Evolutionary conservation across 228 moss, liverwort and hornwort species (phyloP), one percentile per base, ranked within the genome.

Genomic region (Sphagnum fallax): DNA sequence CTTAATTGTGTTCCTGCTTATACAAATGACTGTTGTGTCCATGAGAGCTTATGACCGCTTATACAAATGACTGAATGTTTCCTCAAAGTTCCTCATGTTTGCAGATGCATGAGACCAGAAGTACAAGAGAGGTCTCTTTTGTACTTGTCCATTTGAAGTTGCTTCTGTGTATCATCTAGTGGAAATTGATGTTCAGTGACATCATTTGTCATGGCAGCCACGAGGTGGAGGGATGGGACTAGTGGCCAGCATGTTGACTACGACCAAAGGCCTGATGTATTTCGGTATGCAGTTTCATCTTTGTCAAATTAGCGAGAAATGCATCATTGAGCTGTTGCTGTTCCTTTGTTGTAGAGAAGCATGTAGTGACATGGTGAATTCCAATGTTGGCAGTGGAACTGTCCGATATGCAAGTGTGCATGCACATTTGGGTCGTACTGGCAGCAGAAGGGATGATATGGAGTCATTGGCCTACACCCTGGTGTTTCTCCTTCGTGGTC

Each of bases 401-500:
- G 97, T 98, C 5, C 93, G 97, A 14, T 98, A 98, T 71, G 97
- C 97, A 2, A 98, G 97, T 86, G 97, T 91, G 0, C 97, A 98
- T 71, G 97, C 93, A 50, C 97, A 98, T 75, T 80, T 98, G 64
- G 97, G 97, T 72, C 90, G 97, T 71, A 98, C 97, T 60, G 97
- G 97, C 5, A 98, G 97, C 75, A 83, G 97, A 71, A 90, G 97
- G 72, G 97, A 98, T 71, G 97, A 98, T 73, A 83, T 98, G 90
- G 97, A 98, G 70, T 98, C 97, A 2, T 89, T 98, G 16, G 97
- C 97, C 5, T 98, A 98, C 48, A 98, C 97, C 5, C 58, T 98
- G 74, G 97, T 98, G 53, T 98, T 98, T 67, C 93, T 98, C 60
- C 70, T 98, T n/a, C 84, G 97, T 0, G 97, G 97, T 0, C 93